phyloP scores from a whole-genome alignment of 164 flowering plant species.

The Sedum album region DNA sequence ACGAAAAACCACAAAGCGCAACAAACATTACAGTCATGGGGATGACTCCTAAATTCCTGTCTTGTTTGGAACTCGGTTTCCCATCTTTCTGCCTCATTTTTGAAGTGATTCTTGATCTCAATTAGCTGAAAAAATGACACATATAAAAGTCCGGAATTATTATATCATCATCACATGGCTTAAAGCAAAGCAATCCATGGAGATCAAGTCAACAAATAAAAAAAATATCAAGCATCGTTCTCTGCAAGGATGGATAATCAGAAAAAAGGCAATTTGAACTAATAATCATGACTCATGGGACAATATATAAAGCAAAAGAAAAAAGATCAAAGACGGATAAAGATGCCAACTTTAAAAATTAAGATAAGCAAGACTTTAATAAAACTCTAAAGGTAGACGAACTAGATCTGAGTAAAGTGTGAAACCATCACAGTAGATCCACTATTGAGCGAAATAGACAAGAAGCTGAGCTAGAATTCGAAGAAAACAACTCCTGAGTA shows the following conservation, averaged over 20 bases:
- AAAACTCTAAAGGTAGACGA: neutral
- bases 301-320: neutral
- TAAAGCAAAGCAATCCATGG: neutral
- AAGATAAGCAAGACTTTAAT: neutral
- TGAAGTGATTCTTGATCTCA: neutral
- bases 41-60: slow-evolving; percentile 45
- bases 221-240: too few species aligned
- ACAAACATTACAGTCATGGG: slow-evolving; percentile 56
- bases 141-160: neutral
- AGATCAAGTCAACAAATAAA: neutral
- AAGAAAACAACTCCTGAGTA: neutral
- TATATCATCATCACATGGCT: too few species aligned
- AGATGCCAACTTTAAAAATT: neutral
- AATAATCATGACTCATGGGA: neutral
- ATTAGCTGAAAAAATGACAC: slow-evolving; percentile 13
- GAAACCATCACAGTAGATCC: neutral
- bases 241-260: too few species aligned
- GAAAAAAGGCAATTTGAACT: neutral
- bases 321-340: neutral
- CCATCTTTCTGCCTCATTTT: slow-evolving; percentile 56
- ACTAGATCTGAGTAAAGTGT: slow-evolving; percentile 3
- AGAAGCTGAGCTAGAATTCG: neutral
- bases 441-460: neutral
- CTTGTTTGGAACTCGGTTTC: slow-evolving; percentile 37
- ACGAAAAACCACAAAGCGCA: slow-evolving; percentile 78